A percentile compares a stretch with the other conserved stretches of the same genome.
Evolutionary conservation across 1,139 yeast genomes (phyloP).

Genomic region (Geotrichum australiense): DNA sequence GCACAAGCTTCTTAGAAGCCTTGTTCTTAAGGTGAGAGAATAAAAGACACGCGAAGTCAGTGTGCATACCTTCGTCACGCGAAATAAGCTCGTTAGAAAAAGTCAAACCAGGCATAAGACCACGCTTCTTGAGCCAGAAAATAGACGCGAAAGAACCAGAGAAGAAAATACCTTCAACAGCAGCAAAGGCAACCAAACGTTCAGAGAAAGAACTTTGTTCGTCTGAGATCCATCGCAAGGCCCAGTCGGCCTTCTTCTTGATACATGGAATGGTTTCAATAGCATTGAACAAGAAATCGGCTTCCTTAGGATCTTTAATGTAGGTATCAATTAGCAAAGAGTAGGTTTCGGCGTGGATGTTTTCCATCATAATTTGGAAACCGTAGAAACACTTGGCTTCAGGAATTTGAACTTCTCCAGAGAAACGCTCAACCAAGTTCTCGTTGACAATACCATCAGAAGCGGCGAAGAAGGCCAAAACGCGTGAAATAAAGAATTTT

Average conservation of each 20-base stretch:
- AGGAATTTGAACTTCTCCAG: constrained; percentile 94
- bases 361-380: constrained; percentile 99
- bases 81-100: constrained; percentile 95
- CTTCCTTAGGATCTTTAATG: constrained; percentile 90
- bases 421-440: constrained; percentile 92
- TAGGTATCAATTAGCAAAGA: constrained; percentile 89
- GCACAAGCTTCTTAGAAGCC: constrained; percentile 72
- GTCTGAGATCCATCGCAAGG: constrained; percentile 90
- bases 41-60: constrained; percentile 94
- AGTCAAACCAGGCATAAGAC: constrained; percentile 96
- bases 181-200: constrained; percentile 96
- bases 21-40: constrained; percentile 89
- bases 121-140: constrained; percentile 97
- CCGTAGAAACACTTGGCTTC: constrained; percentile 99
- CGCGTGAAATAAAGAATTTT: constrained; percentile 82
- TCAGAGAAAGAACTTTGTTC: constrained; percentile 84
- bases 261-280: constrained; percentile 91
- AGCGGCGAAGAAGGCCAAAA: constrained; percentile 96
- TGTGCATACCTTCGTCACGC: constrained; percentile 97
- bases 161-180: constrained; percentile 98
- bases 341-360: constrained; percentile 96
- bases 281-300: constrained; percentile 83
- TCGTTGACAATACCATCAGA: constrained; percentile 97
- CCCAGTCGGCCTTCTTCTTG: constrained; percentile 97
- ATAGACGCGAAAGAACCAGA: constrained; percentile 97